Conservation (phyloP, 257 asterid genomes). For the Solanum megistacrolobum region DNA sequence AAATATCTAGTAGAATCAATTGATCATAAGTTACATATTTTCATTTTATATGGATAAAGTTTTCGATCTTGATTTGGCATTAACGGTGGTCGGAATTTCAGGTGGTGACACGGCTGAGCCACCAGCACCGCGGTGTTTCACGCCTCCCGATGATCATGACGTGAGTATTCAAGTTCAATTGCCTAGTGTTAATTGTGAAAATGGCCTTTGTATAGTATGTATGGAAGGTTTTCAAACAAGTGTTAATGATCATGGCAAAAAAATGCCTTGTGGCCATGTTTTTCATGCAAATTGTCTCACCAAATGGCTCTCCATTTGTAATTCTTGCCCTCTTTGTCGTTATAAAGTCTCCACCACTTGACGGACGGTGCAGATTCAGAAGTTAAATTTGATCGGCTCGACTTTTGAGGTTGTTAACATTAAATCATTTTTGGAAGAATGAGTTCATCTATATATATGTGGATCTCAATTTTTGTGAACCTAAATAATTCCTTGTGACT, state of each 20-base stretch:
- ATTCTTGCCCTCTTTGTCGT: not conserved
- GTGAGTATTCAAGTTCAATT: not conserved
- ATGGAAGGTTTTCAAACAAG: not conserved
- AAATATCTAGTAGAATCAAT: not conserved
- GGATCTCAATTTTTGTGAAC: not conserved
- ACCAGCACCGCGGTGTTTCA: not conserved
- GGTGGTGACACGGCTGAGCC: not conserved
- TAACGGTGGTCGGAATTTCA: not conserved
- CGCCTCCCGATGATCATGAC: not conserved
- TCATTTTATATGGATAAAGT: not conserved
- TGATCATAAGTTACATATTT: not conserved
- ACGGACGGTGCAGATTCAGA: accelerated
- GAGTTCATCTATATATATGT: not conserved
- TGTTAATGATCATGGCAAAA: not conserved
- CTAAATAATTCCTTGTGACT: not conserved
- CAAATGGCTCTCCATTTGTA: not conserved
- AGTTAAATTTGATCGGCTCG: not conserved
- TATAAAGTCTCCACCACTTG: not conserved
- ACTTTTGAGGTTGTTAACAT: not conserved
- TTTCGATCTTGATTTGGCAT: slow-evolving; percentile 25
- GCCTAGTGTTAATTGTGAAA: not conserved
- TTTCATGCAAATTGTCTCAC: not conserved
- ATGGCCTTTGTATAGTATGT: not conserved
- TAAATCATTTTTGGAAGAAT: not conserved
- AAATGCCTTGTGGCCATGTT: not conserved